Evolutionary conservation across 495 filamentous ascomycete species (phyloP).

Genomic region (Podospora fimiseda): DNA sequence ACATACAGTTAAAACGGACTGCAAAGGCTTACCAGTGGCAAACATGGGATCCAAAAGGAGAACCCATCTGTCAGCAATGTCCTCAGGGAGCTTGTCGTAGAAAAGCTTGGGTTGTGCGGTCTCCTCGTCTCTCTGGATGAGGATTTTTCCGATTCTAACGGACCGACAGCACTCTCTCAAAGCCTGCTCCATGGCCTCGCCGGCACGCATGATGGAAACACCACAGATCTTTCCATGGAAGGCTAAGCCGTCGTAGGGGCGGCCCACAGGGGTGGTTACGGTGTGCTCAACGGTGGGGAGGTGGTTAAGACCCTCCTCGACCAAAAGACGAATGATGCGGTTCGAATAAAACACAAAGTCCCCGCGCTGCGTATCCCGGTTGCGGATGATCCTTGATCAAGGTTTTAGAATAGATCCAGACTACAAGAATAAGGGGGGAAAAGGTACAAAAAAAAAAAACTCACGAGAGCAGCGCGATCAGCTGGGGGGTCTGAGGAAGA

Average conservation of each 20-base stretch:
- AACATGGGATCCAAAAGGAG: slow-evolving; percentile 98
- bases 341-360: slow-evolving; percentile 99
- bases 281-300: slow-evolving; percentile 82
- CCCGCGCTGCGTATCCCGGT: slow-evolving; percentile 78
- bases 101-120: slow-evolving; percentile 86
- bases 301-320: slow-evolving; percentile 96
- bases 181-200: slow-evolving; percentile 97
- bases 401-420: not conserved
- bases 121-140: slow-evolving; percentile 97
- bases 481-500: slow-evolving; percentile 87
- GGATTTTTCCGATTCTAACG: slow-evolving; percentile 93
- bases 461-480: slow-evolving; percentile 95
- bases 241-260: slow-evolving; percentile 81
- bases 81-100: slow-evolving; percentile 92
- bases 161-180: slow-evolving; percentile 93
- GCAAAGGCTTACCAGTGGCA: slow-evolving; percentile 68
- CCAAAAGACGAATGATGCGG: slow-evolving; percentile 93
- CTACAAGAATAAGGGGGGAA: not conserved
- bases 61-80: slow-evolving; percentile 89
- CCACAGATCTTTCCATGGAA: slow-evolving; percentile 99
- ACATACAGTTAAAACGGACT: not conserved
- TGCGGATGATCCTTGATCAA: slow-evolving; percentile 77
- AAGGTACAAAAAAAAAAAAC: slow-evolving; percentile 38
- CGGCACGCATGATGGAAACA: slow-evolving; percentile 96
- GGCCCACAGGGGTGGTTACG: slow-evolving; percentile 84